Percentiles rank a stretch among this genome's conserved stretches.
These are phyloP conservation scores for Diospyros lotus DNA, from an alignment of 148 eudicot genomes.

Conservation along the genomic window DNA sequence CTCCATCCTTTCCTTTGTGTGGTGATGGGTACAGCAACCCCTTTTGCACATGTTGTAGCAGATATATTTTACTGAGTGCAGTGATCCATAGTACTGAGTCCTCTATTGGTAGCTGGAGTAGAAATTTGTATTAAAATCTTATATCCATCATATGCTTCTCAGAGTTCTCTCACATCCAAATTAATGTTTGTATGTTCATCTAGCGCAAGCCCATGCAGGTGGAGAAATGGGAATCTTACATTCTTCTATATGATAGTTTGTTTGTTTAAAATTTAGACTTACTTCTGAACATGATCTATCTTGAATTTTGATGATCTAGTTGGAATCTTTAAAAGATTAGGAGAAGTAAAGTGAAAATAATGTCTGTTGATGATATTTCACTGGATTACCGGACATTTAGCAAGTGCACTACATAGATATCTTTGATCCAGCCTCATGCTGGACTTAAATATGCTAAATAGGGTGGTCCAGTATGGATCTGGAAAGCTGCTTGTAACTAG, in stretches of 20 bases:
- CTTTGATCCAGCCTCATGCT: background rate
- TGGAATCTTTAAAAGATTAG: background rate
- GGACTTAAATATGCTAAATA: background rate
- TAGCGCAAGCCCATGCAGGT: background rate
- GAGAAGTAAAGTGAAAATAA: background rate
- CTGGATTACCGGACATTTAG: background rate
- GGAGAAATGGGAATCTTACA: background rate
- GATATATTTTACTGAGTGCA: background rate
- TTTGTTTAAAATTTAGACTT: background rate
- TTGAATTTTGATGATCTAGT: background rate
- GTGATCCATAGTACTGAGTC: background rate
- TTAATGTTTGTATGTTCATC: background rate
- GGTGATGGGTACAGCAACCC: background rate
- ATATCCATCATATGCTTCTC: background rate
- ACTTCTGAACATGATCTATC: background rate
- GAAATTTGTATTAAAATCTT: slow-evolving; percentile 3
- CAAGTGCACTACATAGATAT: background rate
- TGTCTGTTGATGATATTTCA: background rate
- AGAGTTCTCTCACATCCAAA: background rate
- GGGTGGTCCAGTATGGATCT: background rate
- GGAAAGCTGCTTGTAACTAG: background rate
- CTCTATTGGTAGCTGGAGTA: background rate
- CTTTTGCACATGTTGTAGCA: background rate
- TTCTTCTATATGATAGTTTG: background rate
- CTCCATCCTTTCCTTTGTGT: no score